phyloP scores from a whole-genome alignment of 169 alveolate genomes.

The Plasmodium sp. region DNA sequence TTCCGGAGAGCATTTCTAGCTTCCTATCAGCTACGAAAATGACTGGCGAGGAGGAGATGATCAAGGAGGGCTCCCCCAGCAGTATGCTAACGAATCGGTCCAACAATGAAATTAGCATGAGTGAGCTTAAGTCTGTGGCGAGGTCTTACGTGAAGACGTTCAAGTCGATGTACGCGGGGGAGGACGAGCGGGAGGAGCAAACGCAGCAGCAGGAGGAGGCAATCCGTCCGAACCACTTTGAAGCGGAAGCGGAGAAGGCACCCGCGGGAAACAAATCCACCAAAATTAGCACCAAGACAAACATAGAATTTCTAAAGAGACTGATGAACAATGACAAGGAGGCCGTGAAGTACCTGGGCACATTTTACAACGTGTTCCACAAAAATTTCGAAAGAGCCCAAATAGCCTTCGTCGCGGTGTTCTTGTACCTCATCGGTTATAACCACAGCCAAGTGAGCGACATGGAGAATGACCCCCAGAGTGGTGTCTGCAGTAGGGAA shows the following conservation, averaged over 20 bases:
- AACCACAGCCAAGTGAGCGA: slow-evolving; percentile 6
- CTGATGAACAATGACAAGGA: slow-evolving; percentile 56
- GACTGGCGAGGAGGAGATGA: neutral
- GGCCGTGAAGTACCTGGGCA: slow-evolving; percentile 47
- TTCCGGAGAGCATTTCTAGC: slow-evolving; percentile 72
- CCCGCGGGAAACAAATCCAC: neutral
- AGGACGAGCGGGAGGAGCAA: neutral
- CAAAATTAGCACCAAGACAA: neutral
- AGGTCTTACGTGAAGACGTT: slow-evolving; percentile 1
- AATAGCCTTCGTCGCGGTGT: slow-evolving; percentile 68
- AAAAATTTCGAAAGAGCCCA: slow-evolving; percentile 74
- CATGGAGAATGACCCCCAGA: neutral
- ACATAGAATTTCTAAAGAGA: slow-evolving; percentile 41
- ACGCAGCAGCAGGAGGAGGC: neutral
- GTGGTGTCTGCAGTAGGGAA: neutral
- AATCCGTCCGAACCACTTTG: neutral
- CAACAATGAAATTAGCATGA: slow-evolving; percentile 15
- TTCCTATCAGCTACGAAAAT: slow-evolving; percentile 61
- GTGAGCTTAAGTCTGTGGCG: neutral
- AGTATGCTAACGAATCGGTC: slow-evolving; percentile 1
- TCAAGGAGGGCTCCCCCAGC: neutral
- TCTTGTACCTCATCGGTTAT: slow-evolving; percentile 66
- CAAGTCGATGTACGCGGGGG: neutral
- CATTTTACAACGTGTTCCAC: slow-evolving; percentile 52
- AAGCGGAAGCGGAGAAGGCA: neutral